Conservation (phyloP, 805 yeast species). For the Ogataea zsoltii region DNA sequence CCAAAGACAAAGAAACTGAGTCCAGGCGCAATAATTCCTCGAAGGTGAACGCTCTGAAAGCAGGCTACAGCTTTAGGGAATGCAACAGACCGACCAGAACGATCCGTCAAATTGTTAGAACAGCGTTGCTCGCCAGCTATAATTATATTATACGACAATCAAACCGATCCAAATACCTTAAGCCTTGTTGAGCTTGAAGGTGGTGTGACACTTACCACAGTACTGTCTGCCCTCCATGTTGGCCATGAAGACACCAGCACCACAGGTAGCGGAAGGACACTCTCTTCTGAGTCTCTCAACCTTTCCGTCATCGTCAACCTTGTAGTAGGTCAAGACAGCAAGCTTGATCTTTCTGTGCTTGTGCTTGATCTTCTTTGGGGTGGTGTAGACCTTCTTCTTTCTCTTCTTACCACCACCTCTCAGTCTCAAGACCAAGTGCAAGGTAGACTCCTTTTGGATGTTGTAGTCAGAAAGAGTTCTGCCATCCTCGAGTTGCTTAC, state of each 20-base stretch:
- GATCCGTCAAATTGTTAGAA: too few species aligned
- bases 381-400: constrained; percentile 99
- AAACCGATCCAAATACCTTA: not conserved
- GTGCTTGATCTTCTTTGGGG: constrained; percentile 99
- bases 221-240: constrained; percentile 98
- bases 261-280: constrained; percentile 90
- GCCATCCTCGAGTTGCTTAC: constrained; percentile 99
- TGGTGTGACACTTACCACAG: constrained; percentile 99
- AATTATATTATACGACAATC: constrained; percentile 1
- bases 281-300: constrained; percentile 99
- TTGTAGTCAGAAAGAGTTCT: constrained; percentile 99
- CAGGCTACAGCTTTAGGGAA: too few species aligned
- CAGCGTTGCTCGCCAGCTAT: constrained; percentile 6
- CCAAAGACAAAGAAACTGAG: too few species aligned
- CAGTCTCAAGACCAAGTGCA: constrained; percentile 93
- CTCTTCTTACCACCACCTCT: constrained; percentile 99
- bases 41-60: too few species aligned
- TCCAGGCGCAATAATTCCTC: too few species aligned
- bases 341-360: constrained; percentile 99
- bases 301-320: constrained; percentile 97
- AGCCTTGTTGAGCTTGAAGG: constrained; percentile 60
- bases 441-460: constrained; percentile 99
- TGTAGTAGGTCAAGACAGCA: constrained; percentile 99
- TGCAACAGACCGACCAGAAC: too few species aligned
- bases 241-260: constrained; percentile 99